A percentile compares a stretch with the other conserved stretches of the same genome.
Evolutionary conservation across 192 early-diverging fungal genomes (phyloP).

Genomic region (Coemansia nantahalensis): DNA sequence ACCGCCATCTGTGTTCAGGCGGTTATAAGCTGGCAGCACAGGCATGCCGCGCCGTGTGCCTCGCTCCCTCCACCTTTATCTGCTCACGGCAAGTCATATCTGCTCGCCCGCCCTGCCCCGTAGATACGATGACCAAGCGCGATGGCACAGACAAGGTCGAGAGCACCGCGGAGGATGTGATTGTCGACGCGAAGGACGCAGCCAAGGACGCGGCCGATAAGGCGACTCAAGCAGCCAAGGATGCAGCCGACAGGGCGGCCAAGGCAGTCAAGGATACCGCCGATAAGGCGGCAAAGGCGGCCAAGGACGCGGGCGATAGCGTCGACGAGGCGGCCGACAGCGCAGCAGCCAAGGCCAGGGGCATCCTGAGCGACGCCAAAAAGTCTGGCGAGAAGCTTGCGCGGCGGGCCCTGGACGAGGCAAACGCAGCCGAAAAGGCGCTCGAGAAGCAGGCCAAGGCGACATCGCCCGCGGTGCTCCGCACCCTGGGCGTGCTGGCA

Average conservation of each 20-base stretch:
- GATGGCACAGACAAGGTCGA: conserved; percentile 26
- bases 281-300: conserved; percentile 13
- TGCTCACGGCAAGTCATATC: too few species aligned
- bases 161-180: conserved; percentile 19
- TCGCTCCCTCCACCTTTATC: too few species aligned
- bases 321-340: conserved; percentile 13
- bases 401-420: conserved; percentile 41
- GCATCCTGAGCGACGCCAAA: conserved; percentile 18
- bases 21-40: too few species aligned
- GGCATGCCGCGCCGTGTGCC: too few species aligned
- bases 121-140: conserved; percentile 16
- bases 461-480: conserved; percentile 25
- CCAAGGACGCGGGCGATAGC: conserved; percentile 11
- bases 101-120: neutral
- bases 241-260: conserved; percentile 11
- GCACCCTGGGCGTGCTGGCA: conserved; percentile 34
- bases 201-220: neutral
- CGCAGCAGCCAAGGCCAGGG: conserved; percentile 20
- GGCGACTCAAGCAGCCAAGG: conserved; percentile 1
- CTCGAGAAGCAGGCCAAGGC: conserved; percentile 31
- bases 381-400: conserved; percentile 38
- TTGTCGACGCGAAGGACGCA: conserved; percentile 21
- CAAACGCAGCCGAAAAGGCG: conserved; percentile 39
- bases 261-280: conserved; percentile 17
- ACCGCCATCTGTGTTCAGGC: too few species aligned